These are phyloP conservation scores for Botrytis sinoallii DNA, from an alignment of 2,329 filamentous ascomycete genomes.

Conservation along the genomic window DNA sequence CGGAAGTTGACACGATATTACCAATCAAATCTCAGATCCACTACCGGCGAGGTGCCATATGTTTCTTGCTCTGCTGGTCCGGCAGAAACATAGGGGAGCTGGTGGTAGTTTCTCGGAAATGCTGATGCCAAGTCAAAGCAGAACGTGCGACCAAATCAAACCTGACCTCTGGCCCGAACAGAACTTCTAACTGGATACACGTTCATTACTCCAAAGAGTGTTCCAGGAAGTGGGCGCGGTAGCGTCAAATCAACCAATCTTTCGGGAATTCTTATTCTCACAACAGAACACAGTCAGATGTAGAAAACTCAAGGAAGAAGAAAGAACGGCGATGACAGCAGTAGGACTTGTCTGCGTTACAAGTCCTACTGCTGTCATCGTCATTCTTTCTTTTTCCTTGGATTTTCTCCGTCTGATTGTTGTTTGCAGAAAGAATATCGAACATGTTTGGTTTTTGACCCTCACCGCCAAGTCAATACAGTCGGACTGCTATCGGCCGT, in stretches of 20 bases:
- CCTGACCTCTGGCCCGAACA: not conserved
- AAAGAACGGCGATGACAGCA: not conserved
- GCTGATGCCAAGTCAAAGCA: slow-evolving; percentile 44
- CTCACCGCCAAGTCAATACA: not conserved
- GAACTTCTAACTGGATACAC: not conserved
- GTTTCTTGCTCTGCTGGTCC: no score
- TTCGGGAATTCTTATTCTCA: not conserved
- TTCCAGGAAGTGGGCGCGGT: slow-evolving; percentile 31
- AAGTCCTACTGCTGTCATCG: not conserved
- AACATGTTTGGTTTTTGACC: no score
- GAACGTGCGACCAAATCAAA: not conserved
- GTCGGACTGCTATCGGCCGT: not conserved
- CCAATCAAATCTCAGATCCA: not conserved
- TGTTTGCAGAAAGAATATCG: not conserved
- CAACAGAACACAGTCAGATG: not conserved
- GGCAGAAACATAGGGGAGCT: slow-evolving; percentile 35
- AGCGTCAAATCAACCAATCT: slow-evolving; percentile 23
- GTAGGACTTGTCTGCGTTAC: not conserved
- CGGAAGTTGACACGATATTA: not conserved
- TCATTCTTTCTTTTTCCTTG: not conserved
- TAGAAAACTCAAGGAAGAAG: not conserved
- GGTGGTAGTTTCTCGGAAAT: not conserved
- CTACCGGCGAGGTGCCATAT: no score
- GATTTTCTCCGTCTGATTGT: not conserved
- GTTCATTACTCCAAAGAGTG: slow-evolving; percentile 23